Conservation (phyloP, 2,329 filamentous ascomycete genomes). For the Pseudopyricularia cyperi region DNA sequence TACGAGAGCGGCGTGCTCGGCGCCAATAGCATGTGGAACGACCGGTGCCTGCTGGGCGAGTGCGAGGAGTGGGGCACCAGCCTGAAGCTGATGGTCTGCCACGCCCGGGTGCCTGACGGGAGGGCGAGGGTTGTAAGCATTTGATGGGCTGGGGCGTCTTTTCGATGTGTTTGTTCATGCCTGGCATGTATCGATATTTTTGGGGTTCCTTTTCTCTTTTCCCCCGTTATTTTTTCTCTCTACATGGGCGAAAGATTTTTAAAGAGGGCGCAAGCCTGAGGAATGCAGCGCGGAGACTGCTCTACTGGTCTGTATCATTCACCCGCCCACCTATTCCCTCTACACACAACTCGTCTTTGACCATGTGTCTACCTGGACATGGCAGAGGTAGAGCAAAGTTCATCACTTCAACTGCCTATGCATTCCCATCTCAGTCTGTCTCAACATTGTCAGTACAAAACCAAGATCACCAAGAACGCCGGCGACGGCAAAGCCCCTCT, state of each 20-base stretch:
- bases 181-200: background rate
- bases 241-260: background rate
- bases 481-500: background rate
- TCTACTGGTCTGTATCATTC: background rate
- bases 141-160: slow-evolving; percentile 16
- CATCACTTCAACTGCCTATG: background rate
- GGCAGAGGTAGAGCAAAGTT: background rate
- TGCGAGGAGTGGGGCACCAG: slow-evolving; percentile 79
- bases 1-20: slow-evolving; percentile 58
- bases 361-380: background rate
- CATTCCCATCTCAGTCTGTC: no score
- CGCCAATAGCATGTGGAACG: slow-evolving; percentile 59
- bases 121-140: slow-evolving; percentile 31
- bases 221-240: background rate
- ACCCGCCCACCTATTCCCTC: background rate
- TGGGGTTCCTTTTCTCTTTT: background rate
- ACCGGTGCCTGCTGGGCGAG: slow-evolving; percentile 63
- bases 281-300: background rate
- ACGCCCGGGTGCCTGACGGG: slow-evolving; percentile 67
- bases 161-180: no score
- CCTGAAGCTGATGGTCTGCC: slow-evolving; percentile 82
- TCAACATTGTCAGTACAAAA: background rate
- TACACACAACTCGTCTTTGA: background rate
- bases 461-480: background rate
- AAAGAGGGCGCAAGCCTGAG: slow-evolving; percentile 1